Evolutionary conservation across 768 basidiomycete species (phyloP).

Genomic region (Mycena kentingensis): DNA sequence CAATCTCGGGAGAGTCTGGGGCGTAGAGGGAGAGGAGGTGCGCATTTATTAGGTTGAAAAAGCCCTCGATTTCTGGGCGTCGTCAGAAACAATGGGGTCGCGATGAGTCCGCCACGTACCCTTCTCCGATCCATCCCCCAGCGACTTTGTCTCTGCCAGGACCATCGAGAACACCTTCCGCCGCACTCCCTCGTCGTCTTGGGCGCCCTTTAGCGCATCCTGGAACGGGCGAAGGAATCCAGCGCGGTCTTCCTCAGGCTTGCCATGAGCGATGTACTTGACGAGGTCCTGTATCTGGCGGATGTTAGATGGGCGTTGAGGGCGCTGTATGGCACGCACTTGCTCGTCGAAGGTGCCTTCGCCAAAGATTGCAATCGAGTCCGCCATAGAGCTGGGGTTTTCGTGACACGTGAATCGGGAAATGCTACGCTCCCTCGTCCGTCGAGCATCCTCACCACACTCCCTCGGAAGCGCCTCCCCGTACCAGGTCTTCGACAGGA

Average conservation of each 20-base stretch:
- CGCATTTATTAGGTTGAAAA: constrained; percentile 81
- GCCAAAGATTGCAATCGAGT: constrained; percentile 81
- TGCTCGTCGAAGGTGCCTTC: constrained; percentile 91
- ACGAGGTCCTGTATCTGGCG: constrained; percentile 75
- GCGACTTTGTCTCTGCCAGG: constrained; percentile 59
- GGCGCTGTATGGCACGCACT: constrained; percentile 40
- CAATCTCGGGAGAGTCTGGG: constrained; percentile 55
- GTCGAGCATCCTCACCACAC: constrained; percentile 42
- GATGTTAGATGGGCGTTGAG: constrained; percentile 6
- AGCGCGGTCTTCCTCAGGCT: constrained; percentile 68
- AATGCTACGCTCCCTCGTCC: constrained; percentile 23
- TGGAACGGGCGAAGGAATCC: constrained; percentile 67
- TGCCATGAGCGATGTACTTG: constrained; percentile 67
- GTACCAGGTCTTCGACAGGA: constrained; percentile 87
- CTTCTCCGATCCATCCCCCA: constrained; percentile 79
- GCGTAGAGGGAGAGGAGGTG: constrained; percentile 68
- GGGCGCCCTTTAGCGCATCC: constrained; percentile 55
- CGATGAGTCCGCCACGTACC: constrained; percentile 44
- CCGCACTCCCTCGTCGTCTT: constrained; percentile 55
- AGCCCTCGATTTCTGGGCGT: constrained; percentile 74
- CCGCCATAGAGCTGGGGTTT: constrained; percentile 59
- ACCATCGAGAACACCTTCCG: constrained; percentile 61
- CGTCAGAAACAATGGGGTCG: constrained; percentile 5
- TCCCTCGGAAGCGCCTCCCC: constrained; percentile 63
- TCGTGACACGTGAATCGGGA: not conserved